Evolutionary conservation across 331 rosid species (phyloP), one percentile per base, ranked within the genome.

Genomic region (Pyracantha coccinea): DNA sequence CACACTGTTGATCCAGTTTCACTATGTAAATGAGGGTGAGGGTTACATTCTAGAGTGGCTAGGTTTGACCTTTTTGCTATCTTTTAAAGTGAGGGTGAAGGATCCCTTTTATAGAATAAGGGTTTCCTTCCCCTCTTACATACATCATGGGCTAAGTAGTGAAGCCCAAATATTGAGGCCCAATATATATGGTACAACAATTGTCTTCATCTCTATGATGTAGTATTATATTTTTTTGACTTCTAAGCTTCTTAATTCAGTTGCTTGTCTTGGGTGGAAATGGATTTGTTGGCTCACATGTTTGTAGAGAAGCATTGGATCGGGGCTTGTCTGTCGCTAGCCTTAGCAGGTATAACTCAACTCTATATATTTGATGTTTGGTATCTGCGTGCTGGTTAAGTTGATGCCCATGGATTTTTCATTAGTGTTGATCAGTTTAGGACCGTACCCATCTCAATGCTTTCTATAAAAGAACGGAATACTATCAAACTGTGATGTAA

Each of bases 181-280:
- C 13, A 38, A 38, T 38, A 38, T 38, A 38, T 9, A 9, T 38
- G 13, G 44, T 38, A 38, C 44, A 38, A 9, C 44, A 35, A 38
- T 45, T 64, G 76, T 77, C 31, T 74, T 3, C 61, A 67, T 69
- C 54, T 12, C 16, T 65, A 41, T 62, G 47, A 32, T 60, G 15
- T 67, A 16, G n/a, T 47, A 7, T 47, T 79, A 24, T 79, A 13
- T 52, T 52, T 55, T 47, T 2, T 80, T 28, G 23, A 77, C 72
- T 62, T 83, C 65, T 52, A 29, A 81, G 84, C 62, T 47, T 70
- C 66, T 80, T 75, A 52, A 74, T 73, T 68, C 83, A 95, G 99
- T 83, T 95, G 82, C 97, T 95, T 81, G 97, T 95, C 80, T 79
- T 95, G 92, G 99, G 99, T 77, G 97, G 99, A 81, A 94, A 88